Evolutionary conservation across 1,284 basidiomycete genomes (phyloP), one percentile per base, ranked within the genome.

Genomic region (Ceratobasidium theobromae): DNA sequence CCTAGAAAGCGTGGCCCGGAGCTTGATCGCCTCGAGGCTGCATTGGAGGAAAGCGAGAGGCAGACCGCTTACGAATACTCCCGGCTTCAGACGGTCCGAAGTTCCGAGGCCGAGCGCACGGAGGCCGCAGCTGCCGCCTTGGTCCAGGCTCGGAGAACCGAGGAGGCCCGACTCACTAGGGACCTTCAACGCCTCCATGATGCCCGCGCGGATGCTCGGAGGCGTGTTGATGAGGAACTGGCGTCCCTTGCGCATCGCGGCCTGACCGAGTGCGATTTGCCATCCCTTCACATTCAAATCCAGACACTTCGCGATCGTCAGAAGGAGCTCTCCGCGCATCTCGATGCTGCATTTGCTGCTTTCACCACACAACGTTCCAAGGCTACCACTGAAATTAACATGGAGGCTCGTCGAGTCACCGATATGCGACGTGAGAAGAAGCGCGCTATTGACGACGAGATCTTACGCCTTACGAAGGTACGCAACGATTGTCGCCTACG

Each of bases 1-100:
- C 57, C 57, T 62, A 62, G 57, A 62, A 58, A 62, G 57, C 57
- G 57, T 62, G 57, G 57, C 18, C 57, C 57, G 38, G 57, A 62
- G 46, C 57, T 62, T 27, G 57, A 62, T 33, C 46, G 57, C 57
- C 57, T 62, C 57, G 57, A 62, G 57, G 57, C 57, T 46, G 38
- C 57, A 51, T 46, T 62, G 21, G 32, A 62, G 57, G 57, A 62
- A 35, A 51, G 57, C 46, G 57, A 62, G 57, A 62, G 51, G 57
- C 57, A 62, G 35, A 51, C 30, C 33, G 57, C 57, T 62, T 51
- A 62, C 35, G 57, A 62, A 62, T 62, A 62, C 45, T 49, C 57
- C 57, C 57, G 57, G 25, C 57, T 62, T 18, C 46, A 51, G 57
- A 32, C 57, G 57, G 57, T 46, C 57, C 57, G 57, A 46, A 51